Conservation (phyloP, 2,329 filamentous ascomycete genomes). For the Trichoderma sp. region DNA sequence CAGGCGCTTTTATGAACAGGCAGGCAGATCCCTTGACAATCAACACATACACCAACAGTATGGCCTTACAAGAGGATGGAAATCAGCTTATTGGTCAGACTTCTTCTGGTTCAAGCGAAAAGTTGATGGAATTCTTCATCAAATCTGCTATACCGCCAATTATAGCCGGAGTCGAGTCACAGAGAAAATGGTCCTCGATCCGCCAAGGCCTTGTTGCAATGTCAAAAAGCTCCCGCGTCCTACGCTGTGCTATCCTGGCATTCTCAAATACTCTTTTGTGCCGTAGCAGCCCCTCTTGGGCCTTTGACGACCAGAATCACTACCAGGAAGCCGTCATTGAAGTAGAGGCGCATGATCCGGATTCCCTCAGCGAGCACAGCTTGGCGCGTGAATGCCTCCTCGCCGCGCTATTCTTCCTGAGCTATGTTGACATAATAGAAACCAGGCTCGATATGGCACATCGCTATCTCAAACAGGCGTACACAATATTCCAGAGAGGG, state of each 20-base stretch:
- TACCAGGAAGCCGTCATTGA: conserved; percentile 43
- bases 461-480: conserved; percentile 52
- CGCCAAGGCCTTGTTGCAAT: conserved; percentile 51
- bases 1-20: background rate
- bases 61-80: background rate
- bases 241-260: conserved; percentile 51
- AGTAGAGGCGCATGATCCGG: conserved; percentile 33
- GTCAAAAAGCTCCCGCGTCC: conserved; percentile 49
- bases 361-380: conserved; percentile 35
- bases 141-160: conserved; percentile 54
- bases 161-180: conserved; percentile 54
- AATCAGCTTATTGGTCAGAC: background rate
- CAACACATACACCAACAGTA: background rate
- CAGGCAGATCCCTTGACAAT: background rate
- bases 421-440: conserved; percentile 54
- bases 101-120: conserved; percentile 24
- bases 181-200: conserved; percentile 54
- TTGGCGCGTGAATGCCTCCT: conserved; percentile 46
- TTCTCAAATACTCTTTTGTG: conserved; percentile 51
- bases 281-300: conserved; percentile 38
- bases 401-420: conserved; percentile 55
- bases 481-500: conserved; percentile 47
- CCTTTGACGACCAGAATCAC: conserved; percentile 40
- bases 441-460: conserved; percentile 49
- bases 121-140: conserved; percentile 51